Base-by-base conservation (phyloP, 1,284 basidiomycete species). In the Tilletia walkeri region DNA sequence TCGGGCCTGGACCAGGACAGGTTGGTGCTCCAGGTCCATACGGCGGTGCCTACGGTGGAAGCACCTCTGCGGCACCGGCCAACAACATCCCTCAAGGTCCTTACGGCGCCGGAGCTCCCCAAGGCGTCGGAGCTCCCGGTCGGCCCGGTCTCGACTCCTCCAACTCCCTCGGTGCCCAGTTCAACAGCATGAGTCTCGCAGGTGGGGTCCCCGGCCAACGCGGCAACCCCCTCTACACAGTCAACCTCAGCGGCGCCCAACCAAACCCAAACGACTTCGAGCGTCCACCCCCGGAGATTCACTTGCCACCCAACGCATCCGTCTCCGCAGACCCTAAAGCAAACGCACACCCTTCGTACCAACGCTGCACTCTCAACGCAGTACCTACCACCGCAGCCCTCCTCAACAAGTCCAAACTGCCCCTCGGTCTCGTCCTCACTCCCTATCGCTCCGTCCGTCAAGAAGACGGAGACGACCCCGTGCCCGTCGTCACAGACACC, bases 351-450 rank as follows among this genome's bases (percentile, higher is more conserved):
- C 88, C 90, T 41, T 94, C 91, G 16, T 99, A 97, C 85, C 93
- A 96, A 86, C 90, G 96, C 65, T 90, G 88, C 78, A 99, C 96
- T 1, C 85, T 99, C 73, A 95, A 96, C 80, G 90, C 93, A 12
- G 89, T 99, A 74, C 96, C 96, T 2, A 95, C 92, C n/a, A 94
- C 94, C 20, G 89, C 91, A 74, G 92, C 92, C 14, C 88, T 99
- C 6, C 87, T 99, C 71, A 89, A 87, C 85, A 99, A 99, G 86
- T 90, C 92, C 38, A 98, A 97, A 85, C 87, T 99, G 68, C 96
- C 96, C 2, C 87, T 99, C 65, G 94, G 91, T 1, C 88, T 99
- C 72, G 87, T 99, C 72, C 87, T 98, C 78, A 93, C 93, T 0
- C 96, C 96, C 0, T 95, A 98, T 85, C 90, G 95, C 56, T 90